phyloP scores from a whole-genome alignment of 768 basidiomycete species.

The Termitomyces titanicus region DNA sequence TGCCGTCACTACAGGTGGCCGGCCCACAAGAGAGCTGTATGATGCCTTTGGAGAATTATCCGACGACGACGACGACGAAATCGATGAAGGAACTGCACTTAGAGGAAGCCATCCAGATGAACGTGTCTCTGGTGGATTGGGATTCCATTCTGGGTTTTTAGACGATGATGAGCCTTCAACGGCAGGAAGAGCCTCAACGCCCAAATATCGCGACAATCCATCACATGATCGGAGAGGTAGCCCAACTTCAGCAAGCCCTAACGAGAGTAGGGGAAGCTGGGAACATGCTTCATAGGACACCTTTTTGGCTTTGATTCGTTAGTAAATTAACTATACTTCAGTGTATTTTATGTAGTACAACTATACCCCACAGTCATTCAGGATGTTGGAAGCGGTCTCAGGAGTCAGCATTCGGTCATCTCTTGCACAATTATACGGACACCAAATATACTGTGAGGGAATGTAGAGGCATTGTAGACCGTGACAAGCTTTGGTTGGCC shows the following conservation, averaged over 20 bases:
- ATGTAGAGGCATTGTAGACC: too few species aligned
- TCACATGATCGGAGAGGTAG: slow-evolving; percentile 14
- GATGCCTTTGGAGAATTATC: slow-evolving; percentile 93
- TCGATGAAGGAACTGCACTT: slow-evolving; percentile 68
- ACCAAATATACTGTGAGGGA: too few species aligned
- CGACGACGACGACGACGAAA: slow-evolving; percentile 80
- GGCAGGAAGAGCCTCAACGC: slow-evolving; percentile 26
- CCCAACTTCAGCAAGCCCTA: slow-evolving; percentile 29
- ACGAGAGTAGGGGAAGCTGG: slow-evolving; percentile 67
- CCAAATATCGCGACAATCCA: slow-evolving; percentile 57
- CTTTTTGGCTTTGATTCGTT: background rate
- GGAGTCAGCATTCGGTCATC: background rate
- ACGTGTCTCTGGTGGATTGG: slow-evolving; percentile 36
- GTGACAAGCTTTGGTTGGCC: too few species aligned
- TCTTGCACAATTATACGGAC: background rate
- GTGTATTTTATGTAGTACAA: slow-evolving; percentile 1
- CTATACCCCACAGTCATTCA: slow-evolving; percentile 1
- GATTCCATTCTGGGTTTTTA: slow-evolving; percentile 78
- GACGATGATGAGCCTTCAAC: slow-evolving; percentile 66
- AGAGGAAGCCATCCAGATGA: slow-evolving; percentile 33
- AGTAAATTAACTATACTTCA: background rate
- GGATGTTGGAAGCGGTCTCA: background rate
- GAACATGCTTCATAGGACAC: slow-evolving; percentile 50
- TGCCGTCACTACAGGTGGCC: slow-evolving; percentile 29
- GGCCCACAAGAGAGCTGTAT: slow-evolving; percentile 84